Evolutionary conservation across 345 rosid genomes (phyloP), one percentile per base, ranked within the genome.

Genomic region (Euclidium syriacum): DNA sequence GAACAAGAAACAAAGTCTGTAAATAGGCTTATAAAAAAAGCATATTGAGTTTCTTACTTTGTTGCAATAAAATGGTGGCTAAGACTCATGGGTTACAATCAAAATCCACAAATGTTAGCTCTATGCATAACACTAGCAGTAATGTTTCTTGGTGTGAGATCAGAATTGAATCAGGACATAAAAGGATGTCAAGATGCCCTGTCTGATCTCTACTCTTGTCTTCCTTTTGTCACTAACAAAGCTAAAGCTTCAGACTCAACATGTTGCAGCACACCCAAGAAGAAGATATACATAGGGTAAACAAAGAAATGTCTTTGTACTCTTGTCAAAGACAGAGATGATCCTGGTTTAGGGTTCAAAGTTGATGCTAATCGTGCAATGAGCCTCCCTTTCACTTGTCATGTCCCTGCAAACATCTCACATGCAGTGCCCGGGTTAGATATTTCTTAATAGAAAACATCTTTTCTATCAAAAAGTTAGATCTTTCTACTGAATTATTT

Each of bases 301-400:
- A 75, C 73, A 57, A 80, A 70, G 49, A 77, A 52, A 64, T 80
- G 78, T 51, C 64, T 75, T 2, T 80, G 81, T 58, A 7, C 64
- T 17, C 65, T 80, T 17, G 74, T 75, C 43, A 66, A 64, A 15
- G 81, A 77, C 50, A 41, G 72, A 30, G 73, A 77, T 54, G 79
- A 75, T 38, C 79, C 76, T 7, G 53, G 56, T 14, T 65, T 75
- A 47, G 79, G 79, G 54, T 57, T 75, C 64, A 75, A 67, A 51
- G 65, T 80, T 51, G 79, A 77, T 65, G 79, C 76, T 14, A 72
- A 73, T 35, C 75, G 67, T 4, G 81, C 84, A 9, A 49, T 75
- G 69, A 55, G 63, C 61, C 75, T 80, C 17, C 81, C 74, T 30
- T 58, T 72, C 14, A 27, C 66, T 34, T 69, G 76, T 52, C 75